Evolutionary conservation across 805 yeast species (phyloP).

Genomic region (Helenozyma baotianmanensis): DNA sequence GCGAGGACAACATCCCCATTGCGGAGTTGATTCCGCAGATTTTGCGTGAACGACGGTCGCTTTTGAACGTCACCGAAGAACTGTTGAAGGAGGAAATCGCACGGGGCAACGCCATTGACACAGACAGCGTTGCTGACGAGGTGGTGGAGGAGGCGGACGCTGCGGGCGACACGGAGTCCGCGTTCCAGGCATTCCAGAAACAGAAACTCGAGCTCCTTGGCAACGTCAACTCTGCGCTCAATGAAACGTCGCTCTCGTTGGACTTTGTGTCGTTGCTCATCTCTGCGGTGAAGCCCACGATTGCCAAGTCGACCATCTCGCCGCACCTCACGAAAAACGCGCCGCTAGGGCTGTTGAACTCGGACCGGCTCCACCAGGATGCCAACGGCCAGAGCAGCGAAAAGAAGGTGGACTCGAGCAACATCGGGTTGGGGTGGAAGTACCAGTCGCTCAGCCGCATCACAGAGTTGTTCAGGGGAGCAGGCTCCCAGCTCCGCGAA

Average conservation of each 20-base stretch:
- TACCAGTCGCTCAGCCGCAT: slow-evolving; percentile 60
- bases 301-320: slow-evolving; percentile 84
- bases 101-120: slow-evolving; percentile 4
- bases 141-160: slow-evolving; percentile 13
- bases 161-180: slow-evolving; percentile 13
- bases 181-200: slow-evolving; percentile 40
- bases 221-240: slow-evolving; percentile 62
- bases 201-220: slow-evolving; percentile 51
- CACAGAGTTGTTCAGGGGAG: slow-evolving; percentile 44
- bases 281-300: slow-evolving; percentile 77
- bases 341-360: slow-evolving; percentile 68
- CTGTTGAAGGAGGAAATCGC: slow-evolving; percentile 44
- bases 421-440: slow-evolving; percentile 80
- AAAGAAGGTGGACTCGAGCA: slow-evolving; percentile 23
- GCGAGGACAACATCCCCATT: slow-evolving; percentile 43
- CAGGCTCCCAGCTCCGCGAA: slow-evolving; percentile 46
- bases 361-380: slow-evolving; percentile 34
- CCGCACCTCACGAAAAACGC: slow-evolving; percentile 72
- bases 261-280: slow-evolving; percentile 83
- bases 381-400: slow-evolving; percentile 15
- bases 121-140: slow-evolving; percentile 3
- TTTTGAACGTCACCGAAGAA: slow-evolving; percentile 55
- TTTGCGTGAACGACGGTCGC: slow-evolving; percentile 55
- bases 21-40: slow-evolving; percentile 57
- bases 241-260: slow-evolving; percentile 82